These are phyloP conservation scores for Euphorbia corollata DNA, from an alignment of 441 rosid genomes.

Conservation along the genomic window DNA sequence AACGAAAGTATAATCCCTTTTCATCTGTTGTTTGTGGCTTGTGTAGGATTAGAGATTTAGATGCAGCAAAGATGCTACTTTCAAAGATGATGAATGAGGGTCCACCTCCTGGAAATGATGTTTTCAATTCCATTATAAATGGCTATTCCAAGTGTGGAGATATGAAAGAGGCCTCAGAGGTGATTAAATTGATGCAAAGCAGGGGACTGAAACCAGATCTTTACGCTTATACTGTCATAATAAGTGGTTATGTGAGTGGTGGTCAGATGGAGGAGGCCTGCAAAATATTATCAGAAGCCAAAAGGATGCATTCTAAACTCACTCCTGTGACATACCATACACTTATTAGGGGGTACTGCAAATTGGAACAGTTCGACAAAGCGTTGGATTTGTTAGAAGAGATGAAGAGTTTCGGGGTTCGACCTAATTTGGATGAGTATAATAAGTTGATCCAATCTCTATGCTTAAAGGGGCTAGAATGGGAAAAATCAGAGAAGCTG, in stretches of 20 bases:
- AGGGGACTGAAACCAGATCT: conserved; percentile 78
- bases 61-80: conserved; percentile 51
- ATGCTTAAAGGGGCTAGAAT: conserved; percentile 67
- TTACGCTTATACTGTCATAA: conserved; percentile 63
- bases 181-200: conserved; percentile 54
- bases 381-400: conserved; percentile 59
- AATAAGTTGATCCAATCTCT: conserved; percentile 71
- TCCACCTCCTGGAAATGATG: conserved; percentile 75
- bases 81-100: conserved; percentile 61
- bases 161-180: conserved; percentile 46
- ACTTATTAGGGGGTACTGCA: conserved; percentile 76
- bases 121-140: conserved; percentile 50
- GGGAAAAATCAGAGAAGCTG: conserved; percentile 65
- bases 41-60: conserved; percentile 55
- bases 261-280: conserved; percentile 70
- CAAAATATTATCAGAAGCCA: conserved; percentile 52
- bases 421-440: conserved; percentile 64
- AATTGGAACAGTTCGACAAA: conserved; percentile 58
- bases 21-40: conserved; percentile 54
- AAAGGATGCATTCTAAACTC: conserved; percentile 59
- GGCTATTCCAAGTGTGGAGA: conserved; percentile 56
- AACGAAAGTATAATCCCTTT: conserved; percentile 51
- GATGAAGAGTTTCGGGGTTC: conserved; percentile 57
- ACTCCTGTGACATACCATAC: conserved; percentile 66
- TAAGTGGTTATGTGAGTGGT: conserved; percentile 64